Percentiles rank a stretch among this genome's conserved stretches.
Evolutionary conservation across 139 green algal species (phyloP).

Genomic region (Spirogloea muscicola): DNA sequence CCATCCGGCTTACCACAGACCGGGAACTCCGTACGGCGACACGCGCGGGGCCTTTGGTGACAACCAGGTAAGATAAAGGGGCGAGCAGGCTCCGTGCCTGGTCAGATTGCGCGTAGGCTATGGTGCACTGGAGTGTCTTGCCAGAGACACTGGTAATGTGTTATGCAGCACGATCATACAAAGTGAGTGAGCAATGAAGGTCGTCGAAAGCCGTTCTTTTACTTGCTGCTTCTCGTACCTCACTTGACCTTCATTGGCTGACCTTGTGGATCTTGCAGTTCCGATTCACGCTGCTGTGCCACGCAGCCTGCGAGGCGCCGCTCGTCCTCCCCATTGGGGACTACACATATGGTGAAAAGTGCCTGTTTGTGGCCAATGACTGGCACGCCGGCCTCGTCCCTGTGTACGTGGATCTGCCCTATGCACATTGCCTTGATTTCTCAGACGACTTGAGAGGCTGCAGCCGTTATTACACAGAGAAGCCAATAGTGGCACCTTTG

Average conservation of each 20-base stretch:
- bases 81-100: too few relatives aligned
- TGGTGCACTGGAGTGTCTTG: too few relatives aligned
- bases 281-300: slow-evolving; percentile 67
- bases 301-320: slow-evolving; percentile 74
- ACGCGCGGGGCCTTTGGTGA: slow-evolving; percentile 69
- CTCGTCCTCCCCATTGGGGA: slow-evolving; percentile 57
- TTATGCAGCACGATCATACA: too few relatives aligned
- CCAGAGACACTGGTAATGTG: too few relatives aligned
- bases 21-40: slow-evolving; percentile 68
- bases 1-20: slow-evolving; percentile 65
- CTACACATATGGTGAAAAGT: slow-evolving; percentile 65
- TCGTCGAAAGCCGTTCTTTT: too few relatives aligned
- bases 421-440: too few relatives aligned
- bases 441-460: background rate
- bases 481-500: background rate
- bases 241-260: slow-evolving; percentile 55
- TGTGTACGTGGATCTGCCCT: slow-evolving; percentile 42
- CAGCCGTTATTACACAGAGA: background rate
- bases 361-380: slow-evolving; percentile 86
- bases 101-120: too few relatives aligned
- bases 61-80: slow-evolving; percentile 67
- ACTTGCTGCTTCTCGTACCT: too few relatives aligned
- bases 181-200: too few relatives aligned
- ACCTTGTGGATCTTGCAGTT: slow-evolving; percentile 85
- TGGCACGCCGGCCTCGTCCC: slow-evolving; percentile 80